Conservation (phyloP, 164 flowering plant species). For the Berberis vulgaris region DNA sequence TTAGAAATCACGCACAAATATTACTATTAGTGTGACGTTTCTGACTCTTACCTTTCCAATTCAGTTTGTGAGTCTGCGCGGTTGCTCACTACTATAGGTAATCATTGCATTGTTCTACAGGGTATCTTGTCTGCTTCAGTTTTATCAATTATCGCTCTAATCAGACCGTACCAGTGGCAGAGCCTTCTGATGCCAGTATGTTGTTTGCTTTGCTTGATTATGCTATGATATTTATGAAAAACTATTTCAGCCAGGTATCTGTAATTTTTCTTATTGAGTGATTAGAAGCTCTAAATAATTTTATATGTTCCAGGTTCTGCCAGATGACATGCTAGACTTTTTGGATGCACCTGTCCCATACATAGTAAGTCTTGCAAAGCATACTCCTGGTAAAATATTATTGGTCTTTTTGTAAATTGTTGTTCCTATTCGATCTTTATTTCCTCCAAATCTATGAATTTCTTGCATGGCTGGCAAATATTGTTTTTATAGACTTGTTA, state of each 20-base stretch:
- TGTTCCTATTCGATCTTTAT: too few species aligned
- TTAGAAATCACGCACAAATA: too few species aligned
- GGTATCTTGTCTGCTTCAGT: constrained; percentile 82
- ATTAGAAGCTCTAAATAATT: neutral
- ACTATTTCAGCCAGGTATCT: neutral
- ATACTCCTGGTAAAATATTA: neutral
- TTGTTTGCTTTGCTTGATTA: neutral
- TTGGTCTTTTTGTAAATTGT: too few species aligned
- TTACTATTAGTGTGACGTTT: too few species aligned
- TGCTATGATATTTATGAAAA: neutral
- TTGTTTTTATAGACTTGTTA: too few species aligned
- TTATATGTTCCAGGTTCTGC: constrained; percentile 62
- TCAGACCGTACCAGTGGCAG: constrained; percentile 97
- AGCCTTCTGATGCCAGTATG: constrained; percentile 93
- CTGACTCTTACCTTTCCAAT: too few species aligned
- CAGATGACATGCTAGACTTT: constrained; percentile 97
- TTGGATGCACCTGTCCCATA: constrained; percentile 99
- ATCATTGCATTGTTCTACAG: constrained; percentile 23
- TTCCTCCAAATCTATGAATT: too few species aligned
- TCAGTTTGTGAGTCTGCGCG: too few species aligned
- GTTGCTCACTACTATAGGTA: neutral
- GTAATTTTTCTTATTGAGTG: neutral
- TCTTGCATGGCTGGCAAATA: too few species aligned
- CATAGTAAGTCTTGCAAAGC: constrained; percentile 50
- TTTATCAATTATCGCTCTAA: constrained; percentile 77